phyloP scores from a whole-genome alignment of 306 rosid species.

The Luffa acutangula region DNA sequence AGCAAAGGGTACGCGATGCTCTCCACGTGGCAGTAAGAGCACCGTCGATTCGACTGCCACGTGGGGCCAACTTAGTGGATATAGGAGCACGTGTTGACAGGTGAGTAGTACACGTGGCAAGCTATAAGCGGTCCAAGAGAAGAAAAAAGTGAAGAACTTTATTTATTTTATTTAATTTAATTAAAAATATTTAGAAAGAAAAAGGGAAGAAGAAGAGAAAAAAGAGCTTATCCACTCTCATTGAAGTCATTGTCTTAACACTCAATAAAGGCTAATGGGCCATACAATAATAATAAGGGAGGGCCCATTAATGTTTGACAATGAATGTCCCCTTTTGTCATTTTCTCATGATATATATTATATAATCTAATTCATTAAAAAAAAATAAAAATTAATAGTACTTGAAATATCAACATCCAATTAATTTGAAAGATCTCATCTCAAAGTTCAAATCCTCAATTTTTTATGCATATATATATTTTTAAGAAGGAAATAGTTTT shows the following conservation, averaged over 20 bases:
- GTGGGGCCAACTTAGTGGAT: not conserved
- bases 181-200: not conserved
- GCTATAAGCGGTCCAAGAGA: not conserved
- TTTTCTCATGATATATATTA: not conserved
- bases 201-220: not conserved
- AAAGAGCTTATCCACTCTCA: not conserved
- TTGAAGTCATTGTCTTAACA: not conserved
- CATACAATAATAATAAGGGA: not conserved
- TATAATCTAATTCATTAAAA: not conserved
- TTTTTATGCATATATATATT: too few species aligned
- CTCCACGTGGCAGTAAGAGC: not conserved
- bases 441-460: not conserved
- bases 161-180: not conserved
- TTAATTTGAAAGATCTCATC: not conserved
- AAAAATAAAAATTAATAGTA: not conserved
- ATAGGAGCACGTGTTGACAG: not conserved
- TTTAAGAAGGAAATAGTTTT: too few species aligned
- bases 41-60: not conserved
- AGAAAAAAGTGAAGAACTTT: not conserved
- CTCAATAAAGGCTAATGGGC: slow-evolving; percentile 1
- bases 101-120: not conserved
- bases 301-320: slow-evolving; percentile 11
- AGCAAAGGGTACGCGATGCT: not conserved
- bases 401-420: not conserved
- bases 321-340: slow-evolving; percentile 1